phyloP scores from a whole-genome alignment of 2,329 filamentous ascomycete species.

The Plectosphaerella plurivora region DNA sequence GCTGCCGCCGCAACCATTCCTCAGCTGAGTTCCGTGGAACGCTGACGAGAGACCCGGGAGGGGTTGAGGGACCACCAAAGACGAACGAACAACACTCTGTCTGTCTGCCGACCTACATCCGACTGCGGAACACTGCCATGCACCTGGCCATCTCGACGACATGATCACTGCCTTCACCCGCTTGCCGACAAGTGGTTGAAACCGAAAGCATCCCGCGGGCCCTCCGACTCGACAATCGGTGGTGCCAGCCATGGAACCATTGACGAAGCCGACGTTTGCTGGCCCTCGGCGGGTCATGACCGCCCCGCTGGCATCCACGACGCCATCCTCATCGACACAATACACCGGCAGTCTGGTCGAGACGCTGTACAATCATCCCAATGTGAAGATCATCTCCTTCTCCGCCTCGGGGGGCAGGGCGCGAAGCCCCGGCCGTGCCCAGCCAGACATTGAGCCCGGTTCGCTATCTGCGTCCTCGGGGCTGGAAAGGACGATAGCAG shows the following conservation, averaged over 20 bases:
- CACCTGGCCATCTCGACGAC: not conserved
- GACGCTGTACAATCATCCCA: slow-evolving; percentile 70
- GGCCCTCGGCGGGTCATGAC: slow-evolving; percentile 31
- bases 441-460: slow-evolving; percentile 47
- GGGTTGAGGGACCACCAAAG: not conserved
- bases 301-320: slow-evolving; percentile 21
- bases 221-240: not conserved
- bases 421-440: slow-evolving; percentile 25
- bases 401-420: slow-evolving; percentile 29
- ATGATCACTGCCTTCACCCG: not conserved
- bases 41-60: not conserved
- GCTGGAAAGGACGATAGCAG: slow-evolving; percentile 77
- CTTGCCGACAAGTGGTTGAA: no score
- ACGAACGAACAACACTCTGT: not conserved
- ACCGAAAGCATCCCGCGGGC: no score
- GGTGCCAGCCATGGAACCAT: not conserved
- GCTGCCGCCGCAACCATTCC: not conserved
- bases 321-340: slow-evolving; percentile 18
- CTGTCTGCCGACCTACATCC: not conserved
- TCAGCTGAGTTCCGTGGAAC: not conserved
- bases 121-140: no score
- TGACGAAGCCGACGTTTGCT: slow-evolving; percentile 11
- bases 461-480: slow-evolving; percentile 69
- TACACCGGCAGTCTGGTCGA: slow-evolving; percentile 44
- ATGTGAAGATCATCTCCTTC: slow-evolving; percentile 63